Conservation (phyloP, 2,329 filamentous ascomycete species). For the Achaetomium macrosporum region DNA sequence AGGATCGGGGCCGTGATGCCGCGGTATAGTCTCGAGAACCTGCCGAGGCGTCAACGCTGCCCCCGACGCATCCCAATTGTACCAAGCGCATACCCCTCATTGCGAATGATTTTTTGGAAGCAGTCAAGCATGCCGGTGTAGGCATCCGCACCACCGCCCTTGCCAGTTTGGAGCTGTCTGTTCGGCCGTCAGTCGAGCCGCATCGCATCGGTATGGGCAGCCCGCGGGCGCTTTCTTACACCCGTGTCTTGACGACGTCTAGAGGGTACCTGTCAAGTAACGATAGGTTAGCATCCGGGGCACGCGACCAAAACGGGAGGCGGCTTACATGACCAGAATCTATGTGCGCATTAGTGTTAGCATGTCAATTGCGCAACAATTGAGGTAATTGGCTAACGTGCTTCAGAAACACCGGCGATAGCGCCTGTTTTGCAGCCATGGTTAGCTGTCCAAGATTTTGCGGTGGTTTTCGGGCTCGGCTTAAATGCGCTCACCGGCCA, state of each 20-base stretch:
- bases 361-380: conserved; percentile 19
- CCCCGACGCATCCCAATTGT: neutral
- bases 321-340: conserved; percentile 78
- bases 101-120: conserved; percentile 92
- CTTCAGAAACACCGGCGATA: conserved; percentile 96
- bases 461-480: conserved; percentile 26
- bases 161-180: conserved; percentile 81
- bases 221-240: conserved; percentile 15
- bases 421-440: conserved; percentile 53
- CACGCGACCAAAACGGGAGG: conserved; percentile 22
- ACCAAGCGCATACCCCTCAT: conserved; percentile 68
- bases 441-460: conserved; percentile 24
- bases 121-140: conserved; percentile 99
- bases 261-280: conserved; percentile 76
- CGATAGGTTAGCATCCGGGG: conserved; percentile 6
- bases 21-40: conserved; percentile 85
- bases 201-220: conserved; percentile 5
- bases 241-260: conserved; percentile 93
- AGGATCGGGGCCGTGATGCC: conserved; percentile 93
- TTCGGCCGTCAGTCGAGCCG: conserved; percentile 22
- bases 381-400: conserved; percentile 41
- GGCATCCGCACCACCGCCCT: conserved; percentile 65
- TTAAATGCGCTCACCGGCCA: conserved; percentile 23
- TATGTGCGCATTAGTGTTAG: conserved; percentile 35
- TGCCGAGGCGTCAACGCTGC: conserved; percentile 31